Conservation (phyloP, 345 rosid species). For the Brassica cretica region DNA sequence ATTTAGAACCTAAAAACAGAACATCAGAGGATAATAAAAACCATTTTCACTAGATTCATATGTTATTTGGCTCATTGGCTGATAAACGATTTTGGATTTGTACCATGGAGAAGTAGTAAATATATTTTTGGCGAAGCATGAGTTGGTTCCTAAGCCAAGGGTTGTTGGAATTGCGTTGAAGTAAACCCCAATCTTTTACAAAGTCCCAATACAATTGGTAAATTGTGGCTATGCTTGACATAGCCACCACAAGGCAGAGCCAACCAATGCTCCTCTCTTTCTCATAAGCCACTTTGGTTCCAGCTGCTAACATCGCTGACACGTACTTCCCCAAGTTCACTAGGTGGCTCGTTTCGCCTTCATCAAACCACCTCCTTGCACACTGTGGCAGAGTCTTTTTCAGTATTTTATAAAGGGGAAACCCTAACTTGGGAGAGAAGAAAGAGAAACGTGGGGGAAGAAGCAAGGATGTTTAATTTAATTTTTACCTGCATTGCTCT, state of each 20-base stretch:
- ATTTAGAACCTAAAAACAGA: conserved; percentile 70
- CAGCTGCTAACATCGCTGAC: conserved; percentile 96
- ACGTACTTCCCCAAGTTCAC: conserved; percentile 91
- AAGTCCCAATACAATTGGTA: conserved; percentile 98
- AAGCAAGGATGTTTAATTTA: not conserved
- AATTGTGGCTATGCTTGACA: conserved; percentile 85
- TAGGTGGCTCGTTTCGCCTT: conserved; percentile 70
- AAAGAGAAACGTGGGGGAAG: conserved; percentile 2
- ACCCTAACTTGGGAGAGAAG: conserved; percentile 1
- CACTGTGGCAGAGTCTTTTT: conserved; percentile 48
- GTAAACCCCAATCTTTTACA: conserved; percentile 98
- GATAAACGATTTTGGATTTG: not conserved
- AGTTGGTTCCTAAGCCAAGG: conserved; percentile 97
- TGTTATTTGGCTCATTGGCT: not conserved
- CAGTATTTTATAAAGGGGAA: not conserved
- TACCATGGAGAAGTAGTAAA: conserved; percentile 98
- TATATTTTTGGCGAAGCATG: conserved; percentile 77
- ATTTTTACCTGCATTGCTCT: conserved; percentile 96
- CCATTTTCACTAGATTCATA: not conserved
- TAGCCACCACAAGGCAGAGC: conserved; percentile 67
- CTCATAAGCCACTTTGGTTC: conserved; percentile 87
- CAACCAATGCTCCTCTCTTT: conserved; percentile 62
- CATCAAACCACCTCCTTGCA: conserved; percentile 93
- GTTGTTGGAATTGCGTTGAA: conserved; percentile 77
- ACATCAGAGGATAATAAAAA: not conserved